These are phyloP conservation scores for Xylaria polymorpha DNA, from an alignment of 2,329 filamentous ascomycete genomes.

Conservation along the genomic window DNA sequence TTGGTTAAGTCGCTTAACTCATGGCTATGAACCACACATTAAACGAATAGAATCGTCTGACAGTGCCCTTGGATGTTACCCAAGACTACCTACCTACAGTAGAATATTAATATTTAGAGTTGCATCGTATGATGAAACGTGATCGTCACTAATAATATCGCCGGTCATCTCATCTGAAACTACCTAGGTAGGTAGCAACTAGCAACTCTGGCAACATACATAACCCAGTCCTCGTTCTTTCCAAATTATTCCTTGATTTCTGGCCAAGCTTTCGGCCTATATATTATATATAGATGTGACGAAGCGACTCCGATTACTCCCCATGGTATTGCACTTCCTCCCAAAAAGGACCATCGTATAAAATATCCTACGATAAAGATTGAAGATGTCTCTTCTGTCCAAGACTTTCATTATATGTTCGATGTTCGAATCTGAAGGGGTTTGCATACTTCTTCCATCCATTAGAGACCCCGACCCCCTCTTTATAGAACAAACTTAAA, in stretches of 20 bases:
- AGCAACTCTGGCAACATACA: neutral
- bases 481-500: constrained; percentile 70
- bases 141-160: constrained; percentile 2
- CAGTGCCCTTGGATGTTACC: no score
- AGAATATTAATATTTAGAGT: neutral
- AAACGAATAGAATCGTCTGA: neutral
- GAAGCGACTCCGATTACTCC: neutral
- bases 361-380: neutral
- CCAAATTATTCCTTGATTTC: neutral
- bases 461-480: neutral
- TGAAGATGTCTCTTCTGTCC: neutral
- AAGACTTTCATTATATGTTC: neutral
- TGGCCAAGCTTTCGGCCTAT: neutral
- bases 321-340: neutral
- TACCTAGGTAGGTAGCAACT: no score
- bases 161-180: neutral
- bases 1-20: no score
- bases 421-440: neutral
- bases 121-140: neutral
- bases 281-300: constrained; percentile 6
- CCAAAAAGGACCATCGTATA: neutral
- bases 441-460: neutral
- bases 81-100: no score
- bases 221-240: neutral
- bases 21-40: no score